Conservation (phyloP, 139 green algal species). For the Eudorina sp. region DNA sequence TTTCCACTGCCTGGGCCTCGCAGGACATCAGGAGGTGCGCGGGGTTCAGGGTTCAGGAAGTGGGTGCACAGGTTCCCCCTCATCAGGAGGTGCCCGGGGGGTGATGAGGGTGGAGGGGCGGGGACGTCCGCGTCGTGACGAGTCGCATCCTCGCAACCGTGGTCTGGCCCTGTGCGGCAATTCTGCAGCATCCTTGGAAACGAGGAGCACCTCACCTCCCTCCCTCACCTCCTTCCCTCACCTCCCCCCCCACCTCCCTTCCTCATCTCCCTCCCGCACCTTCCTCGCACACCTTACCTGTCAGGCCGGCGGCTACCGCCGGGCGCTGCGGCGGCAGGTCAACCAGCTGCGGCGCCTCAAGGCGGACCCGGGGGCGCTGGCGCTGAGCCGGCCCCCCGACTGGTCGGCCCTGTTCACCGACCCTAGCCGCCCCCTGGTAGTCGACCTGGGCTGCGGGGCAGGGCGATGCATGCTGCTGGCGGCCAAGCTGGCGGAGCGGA, state of each 20-base stretch:
- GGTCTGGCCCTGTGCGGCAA: too few species aligned
- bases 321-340: slow-evolving; percentile 3
- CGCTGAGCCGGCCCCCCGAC: not conserved
- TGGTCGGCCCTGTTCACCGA: not conserved
- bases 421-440: slow-evolving; percentile 4
- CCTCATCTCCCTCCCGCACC: not conserved
- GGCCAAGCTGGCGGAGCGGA: not conserved
- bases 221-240: not conserved
- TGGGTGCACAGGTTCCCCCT: too few species aligned
- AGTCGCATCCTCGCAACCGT: too few species aligned
- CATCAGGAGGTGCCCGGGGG: too few species aligned
- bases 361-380: not conserved
- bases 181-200: too few species aligned
- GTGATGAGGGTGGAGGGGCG: too few species aligned
- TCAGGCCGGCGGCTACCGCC: slow-evolving; percentile 9
- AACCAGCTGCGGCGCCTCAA: slow-evolving; percentile 9
- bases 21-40: not conserved
- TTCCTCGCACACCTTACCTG: not conserved
- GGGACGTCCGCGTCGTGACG: too few species aligned
- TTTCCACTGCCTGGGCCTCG: slow-evolving; percentile 9
- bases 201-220: not conserved
- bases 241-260: not conserved
- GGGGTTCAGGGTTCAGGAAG: not conserved
- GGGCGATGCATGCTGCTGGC: slow-evolving; percentile 20
- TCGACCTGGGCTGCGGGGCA: slow-evolving; percentile 34